Evolutionary conservation across 1,284 basidiomycete genomes (phyloP), one percentile per base, ranked within the genome.

Genomic region (Moniliophthora roreri): DNA sequence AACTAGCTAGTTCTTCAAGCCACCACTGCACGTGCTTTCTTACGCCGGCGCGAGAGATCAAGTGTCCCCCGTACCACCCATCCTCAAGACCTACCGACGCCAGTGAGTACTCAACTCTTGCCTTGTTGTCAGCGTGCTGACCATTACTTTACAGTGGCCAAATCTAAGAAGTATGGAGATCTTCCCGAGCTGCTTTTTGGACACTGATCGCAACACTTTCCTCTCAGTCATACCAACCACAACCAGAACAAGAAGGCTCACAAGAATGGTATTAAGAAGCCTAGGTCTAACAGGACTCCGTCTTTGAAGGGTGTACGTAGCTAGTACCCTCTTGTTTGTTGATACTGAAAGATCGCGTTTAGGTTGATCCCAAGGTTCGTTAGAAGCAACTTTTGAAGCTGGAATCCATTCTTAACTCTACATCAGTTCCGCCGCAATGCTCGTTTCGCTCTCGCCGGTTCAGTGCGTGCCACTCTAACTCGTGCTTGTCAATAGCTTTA

Each of bases 181-280:
- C 49, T 8, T 38, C 32, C n/a, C 26, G 23, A 4, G 18, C 28
- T 21, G 16, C 40, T 15, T 50, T 15, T 36, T n/a, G 35, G 24
- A 48, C 44, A 46, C 38, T 7, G 41, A 50, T 48, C 40, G 20
- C 50, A 42, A 46, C 56, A 39, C 65, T 50, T 62, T 37, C 54
- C 26, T 50, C 59, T 39, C 58, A 91, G 89, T 67, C 87, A 91
- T 71, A 89, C 87, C 67, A 91, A 91, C 76, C 94, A 96, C 84
- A 96, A 96, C 83, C 94, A 96, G 81, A 90, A 66, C 80, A 82
- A 82, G 74, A 95, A 94, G 84, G 94, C 96, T 66, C 96, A 99
- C 84, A 87, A 91, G 62, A 99, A 99, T 81, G 96, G 94, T 71
- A 95, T 96, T 80, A 93, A 89, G 78, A 85, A 79, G 72, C 87